Base-by-base conservation (phyloP, 192 early-diverging fungal genomes). In the Gamsiella multidivaricata region DNA sequence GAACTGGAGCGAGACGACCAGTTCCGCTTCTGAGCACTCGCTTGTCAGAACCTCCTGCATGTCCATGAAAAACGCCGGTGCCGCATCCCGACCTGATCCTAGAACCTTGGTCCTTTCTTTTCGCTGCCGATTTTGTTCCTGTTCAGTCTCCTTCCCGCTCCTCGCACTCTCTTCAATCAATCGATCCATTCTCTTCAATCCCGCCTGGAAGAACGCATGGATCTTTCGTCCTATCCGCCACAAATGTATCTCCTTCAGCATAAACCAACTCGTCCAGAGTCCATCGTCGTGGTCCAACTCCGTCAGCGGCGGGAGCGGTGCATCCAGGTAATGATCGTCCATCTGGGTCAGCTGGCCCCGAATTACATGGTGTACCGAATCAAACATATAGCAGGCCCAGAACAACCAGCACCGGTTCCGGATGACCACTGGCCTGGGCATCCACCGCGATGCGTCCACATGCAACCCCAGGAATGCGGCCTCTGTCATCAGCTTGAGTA, bases 261-360 rank as follows among this genome's bases (percentile, higher is more conserved):
- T 78, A 33, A 78, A 78, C 74, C 74, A 78, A 15, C 74, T 31
- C 22, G 74, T 78, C 74, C 74, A 78, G 22, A 78, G 49, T 15
- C 74, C 74, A 12, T 78, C 65, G 36, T 78, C 74, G 25, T 62
- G 33, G 29, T 78, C 74, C 9, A 69, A 46, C 31, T 78, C 74
- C 42, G 74, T 69, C 33, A 78, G 33, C 3, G 43, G 42, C 8
- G 74, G 74, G 54, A 78, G 63, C 12, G 59, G 74, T 2, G 74
- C 54, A 0, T 78, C 74, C 42, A 78, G 12, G 28, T 64, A 69
- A 52, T 63, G 59, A 20, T 78, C 74, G 10, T 78, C 74, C 54
- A 78, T 55, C 28, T 69, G 74, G 3, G 65, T 64, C 7, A 78
- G 39, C 15, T 78, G 65, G n/a, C 74, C 74, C 6, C 74, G 65